A percentile compares a stretch with the other conserved stretches of the same genome.
Evolutionary conservation across 2,329 filamentous ascomycete genomes (phyloP).

Genomic region (Monosporascus sp.): DNA sequence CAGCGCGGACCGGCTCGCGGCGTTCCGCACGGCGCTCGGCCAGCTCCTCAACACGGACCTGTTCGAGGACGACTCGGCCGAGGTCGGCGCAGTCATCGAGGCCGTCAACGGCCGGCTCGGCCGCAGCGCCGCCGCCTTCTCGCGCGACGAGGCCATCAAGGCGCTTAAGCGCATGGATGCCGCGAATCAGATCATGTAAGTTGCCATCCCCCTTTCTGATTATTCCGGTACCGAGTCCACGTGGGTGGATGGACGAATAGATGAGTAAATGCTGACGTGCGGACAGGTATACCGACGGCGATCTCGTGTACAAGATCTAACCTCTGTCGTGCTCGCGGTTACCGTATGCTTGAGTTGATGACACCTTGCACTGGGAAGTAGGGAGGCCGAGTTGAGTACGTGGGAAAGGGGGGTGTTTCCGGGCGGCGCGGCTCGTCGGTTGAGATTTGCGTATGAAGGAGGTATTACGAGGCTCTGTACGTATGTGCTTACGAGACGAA

Average conservation of each 20-base stretch:
- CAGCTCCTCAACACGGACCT: slow-evolving; percentile 75
- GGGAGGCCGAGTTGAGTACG: too few species aligned
- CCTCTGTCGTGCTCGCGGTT: neutral
- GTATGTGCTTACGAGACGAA: too few species aligned
- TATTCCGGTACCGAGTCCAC: neutral
- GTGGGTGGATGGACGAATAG: neutral
- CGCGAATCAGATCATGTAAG: slow-evolving; percentile 88
- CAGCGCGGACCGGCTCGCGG: slow-evolving; percentile 56
- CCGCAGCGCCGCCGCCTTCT: slow-evolving; percentile 56
- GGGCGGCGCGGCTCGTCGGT: too few species aligned
- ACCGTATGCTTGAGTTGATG: too few species aligned
- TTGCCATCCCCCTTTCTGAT: slow-evolving; percentile 19
- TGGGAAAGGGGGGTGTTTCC: too few species aligned
- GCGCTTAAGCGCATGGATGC: slow-evolving; percentile 78
- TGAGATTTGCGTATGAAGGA: too few species aligned
- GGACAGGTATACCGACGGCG: slow-evolving; percentile 53
- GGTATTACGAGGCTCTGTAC: too few species aligned
- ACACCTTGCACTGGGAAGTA: too few species aligned
- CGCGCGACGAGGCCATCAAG: slow-evolving; percentile 65
- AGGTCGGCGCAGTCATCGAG: slow-evolving; percentile 67
- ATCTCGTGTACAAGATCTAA: slow-evolving; percentile 67
- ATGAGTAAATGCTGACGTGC: slow-evolving; percentile 7
- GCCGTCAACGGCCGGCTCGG: slow-evolving; percentile 73
- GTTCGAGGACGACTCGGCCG: slow-evolving; percentile 83
- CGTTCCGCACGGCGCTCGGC: slow-evolving; percentile 78